Conservation (phyloP, 805 yeast species). For the Wickerhamomyces chaumierensis region DNA sequence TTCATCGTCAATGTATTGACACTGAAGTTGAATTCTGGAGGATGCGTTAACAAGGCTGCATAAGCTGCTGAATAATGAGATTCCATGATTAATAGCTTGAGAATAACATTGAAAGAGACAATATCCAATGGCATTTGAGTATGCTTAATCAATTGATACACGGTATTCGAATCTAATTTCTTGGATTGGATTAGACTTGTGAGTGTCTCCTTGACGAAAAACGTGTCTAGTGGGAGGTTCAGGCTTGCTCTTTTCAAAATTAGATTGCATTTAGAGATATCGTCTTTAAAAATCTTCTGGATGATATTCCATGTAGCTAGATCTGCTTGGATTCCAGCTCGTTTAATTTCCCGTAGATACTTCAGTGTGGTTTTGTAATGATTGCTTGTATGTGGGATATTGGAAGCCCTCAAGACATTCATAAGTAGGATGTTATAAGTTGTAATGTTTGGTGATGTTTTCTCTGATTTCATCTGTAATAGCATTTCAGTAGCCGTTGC, state of each 20-base stretch:
- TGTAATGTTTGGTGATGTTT: slow-evolving; percentile 22
- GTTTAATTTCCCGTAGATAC: slow-evolving; percentile 22
- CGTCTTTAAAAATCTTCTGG: slow-evolving; percentile 22
- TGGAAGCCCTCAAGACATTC: slow-evolving; percentile 18
- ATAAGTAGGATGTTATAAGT: slow-evolving; percentile 29
- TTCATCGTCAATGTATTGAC: slow-evolving; percentile 18
- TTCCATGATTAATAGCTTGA: slow-evolving; percentile 18
- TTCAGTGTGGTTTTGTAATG: slow-evolving; percentile 19
- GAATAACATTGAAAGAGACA: slow-evolving; percentile 16
- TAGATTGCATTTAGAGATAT: slow-evolving; percentile 20
- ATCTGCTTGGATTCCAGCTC: slow-evolving; percentile 20
- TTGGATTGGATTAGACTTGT: slow-evolving; percentile 11
- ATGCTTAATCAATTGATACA: slow-evolving; percentile 7
- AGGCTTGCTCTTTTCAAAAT: slow-evolving; percentile 21
- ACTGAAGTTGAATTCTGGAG: slow-evolving; percentile 2
- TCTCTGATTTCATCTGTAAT: slow-evolving; percentile 27
- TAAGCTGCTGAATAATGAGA: slow-evolving; percentile 19
- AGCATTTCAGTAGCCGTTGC: slow-evolving; percentile 29
- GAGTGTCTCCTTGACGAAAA: slow-evolving; percentile 18
- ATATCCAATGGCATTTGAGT: slow-evolving; percentile 17
- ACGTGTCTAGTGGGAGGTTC: slow-evolving; percentile 21
- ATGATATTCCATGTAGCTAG: slow-evolving; percentile 27
- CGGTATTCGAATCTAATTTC: slow-evolving; percentile 4
- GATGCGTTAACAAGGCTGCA: slow-evolving; percentile 4
- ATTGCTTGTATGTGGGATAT: slow-evolving; percentile 19